phyloP scores from a whole-genome alignment of 441 rosid species.

The Erodium texanum region DNA sequence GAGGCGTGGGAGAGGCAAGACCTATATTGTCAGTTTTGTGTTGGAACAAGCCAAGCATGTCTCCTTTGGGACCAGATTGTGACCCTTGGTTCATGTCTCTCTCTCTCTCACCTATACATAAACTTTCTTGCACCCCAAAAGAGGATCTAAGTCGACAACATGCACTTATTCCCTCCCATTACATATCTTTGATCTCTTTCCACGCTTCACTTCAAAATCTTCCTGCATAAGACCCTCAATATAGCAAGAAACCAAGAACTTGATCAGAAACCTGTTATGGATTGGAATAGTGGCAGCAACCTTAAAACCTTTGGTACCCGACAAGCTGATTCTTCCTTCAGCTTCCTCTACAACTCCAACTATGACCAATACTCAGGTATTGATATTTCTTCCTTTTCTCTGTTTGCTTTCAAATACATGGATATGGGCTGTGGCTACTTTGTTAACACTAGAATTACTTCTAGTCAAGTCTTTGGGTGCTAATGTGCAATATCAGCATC shows the following conservation, averaged over 20 bases:
- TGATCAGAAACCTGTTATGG: slow-evolving; percentile 26
- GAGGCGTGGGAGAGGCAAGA: slow-evolving; percentile 20
- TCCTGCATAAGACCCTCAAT: too few species aligned
- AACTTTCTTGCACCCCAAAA: too few species aligned
- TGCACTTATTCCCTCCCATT: too few species aligned
- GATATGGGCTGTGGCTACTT: too few species aligned
- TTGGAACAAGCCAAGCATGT: not conserved
- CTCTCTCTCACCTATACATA: not conserved
- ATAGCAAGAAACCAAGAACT: not conserved
- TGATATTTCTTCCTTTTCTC: not conserved
- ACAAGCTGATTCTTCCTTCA: slow-evolving; percentile 34
- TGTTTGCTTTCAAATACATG: too few species aligned
- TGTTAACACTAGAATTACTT: too few species aligned
- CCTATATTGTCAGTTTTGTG: slow-evolving; percentile 13
- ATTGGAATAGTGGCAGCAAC: slow-evolving; percentile 36
- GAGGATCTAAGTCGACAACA: too few species aligned
- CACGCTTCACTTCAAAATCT: not conserved
- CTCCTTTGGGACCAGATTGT: slow-evolving; percentile 28
- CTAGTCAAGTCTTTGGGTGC: too few species aligned
- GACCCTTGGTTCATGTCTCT: slow-evolving; percentile 20
- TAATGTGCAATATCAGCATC: too few species aligned
- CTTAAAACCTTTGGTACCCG: slow-evolving; percentile 35
- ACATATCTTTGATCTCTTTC: not conserved
- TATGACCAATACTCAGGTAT: slow-evolving; percentile 44
- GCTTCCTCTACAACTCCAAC: slow-evolving; percentile 44